A percentile compares a stretch with the other conserved stretches of the same genome.
phyloP scores from a whole-genome alignment of 306 rosid genomes.

The Quercus agrifolia region DNA sequence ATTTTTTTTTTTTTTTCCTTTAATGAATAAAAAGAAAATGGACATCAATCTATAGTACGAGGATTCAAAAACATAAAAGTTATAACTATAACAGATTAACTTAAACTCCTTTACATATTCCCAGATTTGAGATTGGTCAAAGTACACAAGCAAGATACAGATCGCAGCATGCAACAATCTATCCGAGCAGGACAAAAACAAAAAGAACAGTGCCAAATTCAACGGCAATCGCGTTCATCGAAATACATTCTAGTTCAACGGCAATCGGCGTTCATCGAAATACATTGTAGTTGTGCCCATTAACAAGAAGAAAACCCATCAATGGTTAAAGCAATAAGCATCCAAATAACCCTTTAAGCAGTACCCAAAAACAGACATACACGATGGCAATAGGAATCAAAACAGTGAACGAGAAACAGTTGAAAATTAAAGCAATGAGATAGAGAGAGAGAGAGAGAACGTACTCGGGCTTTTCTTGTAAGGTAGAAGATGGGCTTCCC shows the following conservation, averaged over 20 bases:
- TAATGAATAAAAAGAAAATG: too few species aligned
- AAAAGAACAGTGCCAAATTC: constrained; percentile 10
- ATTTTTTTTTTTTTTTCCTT: background rate
- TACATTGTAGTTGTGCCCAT: background rate
- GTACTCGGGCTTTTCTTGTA: constrained; percentile 71
- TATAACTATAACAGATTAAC: background rate
- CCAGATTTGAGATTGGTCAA: background rate
- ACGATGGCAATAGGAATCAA: constrained; percentile 29
- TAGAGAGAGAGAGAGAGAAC: constrained; percentile 38
- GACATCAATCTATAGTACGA: background rate
- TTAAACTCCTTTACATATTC: background rate
- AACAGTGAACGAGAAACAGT: background rate
- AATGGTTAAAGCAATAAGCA: constrained; percentile 13
- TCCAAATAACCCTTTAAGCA: constrained; percentile 3
- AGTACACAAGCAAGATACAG: constrained; percentile 18
- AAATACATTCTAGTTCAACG: constrained; percentile 5
- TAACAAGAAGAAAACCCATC: constrained; percentile 12
- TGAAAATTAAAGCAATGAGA: constrained; percentile 23
- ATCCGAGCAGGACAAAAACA: constrained; percentile 15
- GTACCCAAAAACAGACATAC: constrained; percentile 20
- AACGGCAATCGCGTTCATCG: background rate
- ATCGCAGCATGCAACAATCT: constrained; percentile 55
- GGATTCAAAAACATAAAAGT: background rate
- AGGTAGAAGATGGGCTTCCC: constrained; percentile 58
- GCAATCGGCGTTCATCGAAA: constrained; percentile 1